Conservation (phyloP, 2,329 filamentous ascomycete genomes). For the Davidsoniella australis region DNA sequence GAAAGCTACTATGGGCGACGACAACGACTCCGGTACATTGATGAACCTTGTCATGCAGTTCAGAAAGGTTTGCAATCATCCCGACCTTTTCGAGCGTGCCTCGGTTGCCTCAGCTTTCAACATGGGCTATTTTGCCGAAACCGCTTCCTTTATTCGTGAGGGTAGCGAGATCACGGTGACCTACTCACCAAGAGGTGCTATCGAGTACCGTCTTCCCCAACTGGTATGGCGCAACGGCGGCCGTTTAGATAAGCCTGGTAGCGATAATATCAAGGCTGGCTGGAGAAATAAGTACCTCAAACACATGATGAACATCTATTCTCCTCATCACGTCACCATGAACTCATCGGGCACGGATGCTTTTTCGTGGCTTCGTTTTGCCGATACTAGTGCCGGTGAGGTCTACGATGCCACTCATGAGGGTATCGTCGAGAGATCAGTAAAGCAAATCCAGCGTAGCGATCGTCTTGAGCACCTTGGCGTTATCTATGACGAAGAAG, state of each 20-base stretch:
- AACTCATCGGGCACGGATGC: constrained; percentile 43
- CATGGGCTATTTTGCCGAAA: constrained; percentile 79
- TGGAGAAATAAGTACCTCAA: constrained; percentile 63
- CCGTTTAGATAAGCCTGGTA: constrained; percentile 55
- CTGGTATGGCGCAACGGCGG: constrained; percentile 71
- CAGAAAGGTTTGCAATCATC: constrained; percentile 97
- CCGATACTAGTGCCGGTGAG: constrained; percentile 59
- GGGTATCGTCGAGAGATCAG: constrained; percentile 57
- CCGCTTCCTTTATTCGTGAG: constrained; percentile 84
- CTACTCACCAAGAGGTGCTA: constrained; percentile 75
- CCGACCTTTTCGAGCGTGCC: constrained; percentile 87
- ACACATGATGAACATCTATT: constrained; percentile 83
- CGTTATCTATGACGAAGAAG: constrained; percentile 54
- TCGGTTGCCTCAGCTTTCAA: constrained; percentile 79
- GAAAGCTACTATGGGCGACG: constrained; percentile 85
- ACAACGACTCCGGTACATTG: constrained; percentile 83
- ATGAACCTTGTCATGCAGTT: constrained; percentile 99
- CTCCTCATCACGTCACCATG: constrained; percentile 55
- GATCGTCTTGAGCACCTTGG: constrained; percentile 49
- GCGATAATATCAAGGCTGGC: constrained; percentile 57
- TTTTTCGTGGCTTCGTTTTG: constrained; percentile 85
- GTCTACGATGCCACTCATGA: constrained; percentile 51
- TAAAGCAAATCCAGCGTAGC: constrained; percentile 36
- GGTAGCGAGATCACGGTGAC: constrained; percentile 61
- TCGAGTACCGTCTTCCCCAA: constrained; percentile 69